Percentiles rank a stretch among this genome's conserved stretches.
Evolutionary conservation across 495 filamentous ascomycete genomes (phyloP).

Genomic region (Penicillium coffeae): DNA sequence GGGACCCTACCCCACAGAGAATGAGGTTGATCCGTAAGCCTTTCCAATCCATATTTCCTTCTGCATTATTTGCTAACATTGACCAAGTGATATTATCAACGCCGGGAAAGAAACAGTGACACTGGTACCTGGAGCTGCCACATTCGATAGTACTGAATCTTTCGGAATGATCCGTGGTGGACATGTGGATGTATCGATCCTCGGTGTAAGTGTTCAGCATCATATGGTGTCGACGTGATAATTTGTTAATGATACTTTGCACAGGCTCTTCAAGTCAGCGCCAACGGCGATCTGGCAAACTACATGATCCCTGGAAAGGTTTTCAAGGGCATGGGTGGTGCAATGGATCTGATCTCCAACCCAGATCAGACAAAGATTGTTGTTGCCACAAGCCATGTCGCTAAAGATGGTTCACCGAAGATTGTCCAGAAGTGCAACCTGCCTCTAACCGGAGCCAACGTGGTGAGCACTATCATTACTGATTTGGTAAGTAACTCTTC

Average conservation of each 20-base stretch:
- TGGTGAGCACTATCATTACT: conserved; percentile 88
- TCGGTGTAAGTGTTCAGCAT: conserved; percentile 50
- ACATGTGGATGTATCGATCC: conserved; percentile 81
- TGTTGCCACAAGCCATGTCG: conserved; percentile 86
- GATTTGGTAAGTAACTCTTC: conserved; percentile 60
- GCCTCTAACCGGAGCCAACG: conserved; percentile 79
- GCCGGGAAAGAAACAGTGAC: conserved; percentile 94
- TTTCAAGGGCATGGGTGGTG: conserved; percentile 92
- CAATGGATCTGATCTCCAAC: conserved; percentile 90
- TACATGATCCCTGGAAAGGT: conserved; percentile 90
- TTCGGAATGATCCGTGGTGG: conserved; percentile 93
- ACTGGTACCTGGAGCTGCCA: conserved; percentile 70
- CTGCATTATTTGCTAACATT: conserved; percentile 1
- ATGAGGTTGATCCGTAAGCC: conserved; percentile 69
- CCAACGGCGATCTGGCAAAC: conserved; percentile 80
- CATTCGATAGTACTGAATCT: conserved; percentile 82
- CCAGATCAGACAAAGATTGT: conserved; percentile 84
- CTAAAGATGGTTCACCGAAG: conserved; percentile 85
- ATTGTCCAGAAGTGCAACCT: conserved; percentile 81
- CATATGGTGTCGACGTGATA: background rate
- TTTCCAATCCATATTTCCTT: background rate
- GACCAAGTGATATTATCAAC: conserved; percentile 72
- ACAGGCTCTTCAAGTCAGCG: conserved; percentile 81
- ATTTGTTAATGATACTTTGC: background rate
- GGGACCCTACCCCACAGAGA: conserved; percentile 76